Conservation (phyloP, 2,329 filamentous ascomycete species). For the Apiospora saccharicola region DNA sequence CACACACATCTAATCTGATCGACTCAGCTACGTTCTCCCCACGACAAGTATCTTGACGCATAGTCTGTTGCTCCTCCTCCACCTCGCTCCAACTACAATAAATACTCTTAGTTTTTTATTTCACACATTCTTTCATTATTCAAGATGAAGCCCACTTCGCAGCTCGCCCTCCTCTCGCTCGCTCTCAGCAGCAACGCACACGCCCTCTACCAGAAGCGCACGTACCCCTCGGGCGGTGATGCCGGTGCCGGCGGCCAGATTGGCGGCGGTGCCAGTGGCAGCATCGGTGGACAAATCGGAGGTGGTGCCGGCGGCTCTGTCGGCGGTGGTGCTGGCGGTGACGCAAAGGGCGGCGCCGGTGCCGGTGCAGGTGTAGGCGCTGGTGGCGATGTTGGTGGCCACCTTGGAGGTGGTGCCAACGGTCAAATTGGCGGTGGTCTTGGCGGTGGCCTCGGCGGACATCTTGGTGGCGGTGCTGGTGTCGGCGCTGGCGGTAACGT, state of each 20-base stretch:
- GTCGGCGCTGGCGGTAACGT: neutral
- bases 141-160: slow-evolving; percentile 20
- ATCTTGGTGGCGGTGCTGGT: neutral
- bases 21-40: slow-evolving; percentile 13
- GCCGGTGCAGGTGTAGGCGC: neutral
- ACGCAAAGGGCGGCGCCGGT: neutral
- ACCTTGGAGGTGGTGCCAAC: neutral
- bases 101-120: neutral
- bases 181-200: neutral
- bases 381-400: neutral
- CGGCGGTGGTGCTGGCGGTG: neutral
- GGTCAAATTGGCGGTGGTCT: neutral
- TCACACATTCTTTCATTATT: neutral
- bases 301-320: neutral
- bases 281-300: neutral
- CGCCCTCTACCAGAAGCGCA: slow-evolving; percentile 17
- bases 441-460: neutral
- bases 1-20: slow-evolving; percentile 2
- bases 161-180: slow-evolving; percentile 17
- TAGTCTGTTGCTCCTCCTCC: no score
- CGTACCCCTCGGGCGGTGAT: neutral
- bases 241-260: slow-evolving; percentile 3
- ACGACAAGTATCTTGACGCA: neutral
- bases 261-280: neutral
- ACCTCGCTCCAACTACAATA: neutral